Evolutionary conservation across 106 monocot genomes (phyloP), one percentile per base, ranked within the genome.

Genomic region (Vanilla planifolia): DNA sequence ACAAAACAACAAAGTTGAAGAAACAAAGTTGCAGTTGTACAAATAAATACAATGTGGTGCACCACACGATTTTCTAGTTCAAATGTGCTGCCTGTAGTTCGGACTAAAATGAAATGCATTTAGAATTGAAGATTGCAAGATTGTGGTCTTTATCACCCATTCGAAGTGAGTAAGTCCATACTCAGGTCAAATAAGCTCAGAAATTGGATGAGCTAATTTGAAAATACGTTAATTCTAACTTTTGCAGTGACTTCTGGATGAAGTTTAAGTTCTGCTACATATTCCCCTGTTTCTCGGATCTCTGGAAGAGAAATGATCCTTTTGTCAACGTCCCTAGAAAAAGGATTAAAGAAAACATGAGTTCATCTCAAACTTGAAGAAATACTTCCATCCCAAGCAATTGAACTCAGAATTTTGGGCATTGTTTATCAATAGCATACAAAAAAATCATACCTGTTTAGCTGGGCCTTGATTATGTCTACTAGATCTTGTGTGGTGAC

Each of bases 391-490:
- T n/a, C n/a, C n/a, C n/a, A n/a, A n/a, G n/a, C n/a, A n/a, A n/a
- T n/a, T n/a, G n/a, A n/a, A n/a, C n/a, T n/a, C n/a, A n/a, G n/a
- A n/a, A n/a, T n/a, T n/a, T n/a, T n/a, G n/a, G n/a, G n/a, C n/a
- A 57, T 34, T 55, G 32, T 33, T 50, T 1, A 36, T 8, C 8
- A 28, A 7, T 16, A 14, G 27, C 47, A 0, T 29, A 43, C 39
- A 27, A 17, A 29, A 19, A 4, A 9, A 50, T 4, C 3, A 23
- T 79, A 98, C 96, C 84, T 87, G 17, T 88, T 87, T 1, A 91
- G 53, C 51, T 98, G 96, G n/a, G 91, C 84, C 74, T 85, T 91
- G 53, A 98, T 98, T 28, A 98, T 92, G 70, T 92, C 91, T 6
- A 79, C 91, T 28, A 98, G 59, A 79, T 98, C 96, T 71, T 85